A percentile compares a stretch with the other conserved stretches of the same genome.
These are phyloP conservation scores for Pythium aristosporum DNA, from an alignment of 352 stramenopile genomes.

Conservation along the genomic window DNA sequence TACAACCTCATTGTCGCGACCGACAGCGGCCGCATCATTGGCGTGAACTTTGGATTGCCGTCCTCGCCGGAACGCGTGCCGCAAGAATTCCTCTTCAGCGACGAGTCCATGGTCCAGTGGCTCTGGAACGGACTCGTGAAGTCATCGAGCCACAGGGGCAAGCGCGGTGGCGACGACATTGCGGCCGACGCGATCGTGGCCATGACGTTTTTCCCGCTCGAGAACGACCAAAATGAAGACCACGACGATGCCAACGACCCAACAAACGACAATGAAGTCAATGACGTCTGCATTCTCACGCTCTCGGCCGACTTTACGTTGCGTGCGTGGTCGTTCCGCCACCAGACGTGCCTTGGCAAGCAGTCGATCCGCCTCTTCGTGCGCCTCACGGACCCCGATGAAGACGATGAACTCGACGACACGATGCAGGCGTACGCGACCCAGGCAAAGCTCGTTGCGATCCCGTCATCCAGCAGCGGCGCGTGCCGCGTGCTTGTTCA, in stretches of 20 bases:
- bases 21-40: slow-evolving; percentile 56
- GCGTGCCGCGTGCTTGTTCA: slow-evolving; percentile 68
- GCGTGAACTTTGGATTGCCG: slow-evolving; percentile 70
- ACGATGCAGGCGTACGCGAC: slow-evolving; percentile 34
- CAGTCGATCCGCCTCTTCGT: slow-evolving; percentile 51
- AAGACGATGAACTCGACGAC: slow-evolving; percentile 34
- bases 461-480: slow-evolving; percentile 49
- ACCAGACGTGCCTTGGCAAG: slow-evolving; percentile 60
- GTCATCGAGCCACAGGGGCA: slow-evolving; percentile 34
- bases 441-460: slow-evolving; percentile 57
- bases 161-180: slow-evolving; percentile 34
- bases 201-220: slow-evolving; percentile 63
- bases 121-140: slow-evolving; percentile 71
- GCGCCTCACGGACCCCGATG: slow-evolving; percentile 28
- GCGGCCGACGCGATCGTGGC: slow-evolving; percentile 40
- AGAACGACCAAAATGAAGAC: slow-evolving; percentile 45
- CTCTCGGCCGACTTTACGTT: slow-evolving; percentile 68
- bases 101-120: slow-evolving; percentile 67
- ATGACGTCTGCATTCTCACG: slow-evolving; percentile 71
- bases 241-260: slow-evolving; percentile 38
- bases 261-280: slow-evolving; percentile 29
- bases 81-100: slow-evolving; percentile 69
- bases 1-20: slow-evolving; percentile 72
- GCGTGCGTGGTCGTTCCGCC: slow-evolving; percentile 64
- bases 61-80: slow-evolving; percentile 34